These are phyloP conservation scores for Fusarium hostae DNA, from an alignment of 2,329 filamentous ascomycete species.

Conservation along the genomic window DNA sequence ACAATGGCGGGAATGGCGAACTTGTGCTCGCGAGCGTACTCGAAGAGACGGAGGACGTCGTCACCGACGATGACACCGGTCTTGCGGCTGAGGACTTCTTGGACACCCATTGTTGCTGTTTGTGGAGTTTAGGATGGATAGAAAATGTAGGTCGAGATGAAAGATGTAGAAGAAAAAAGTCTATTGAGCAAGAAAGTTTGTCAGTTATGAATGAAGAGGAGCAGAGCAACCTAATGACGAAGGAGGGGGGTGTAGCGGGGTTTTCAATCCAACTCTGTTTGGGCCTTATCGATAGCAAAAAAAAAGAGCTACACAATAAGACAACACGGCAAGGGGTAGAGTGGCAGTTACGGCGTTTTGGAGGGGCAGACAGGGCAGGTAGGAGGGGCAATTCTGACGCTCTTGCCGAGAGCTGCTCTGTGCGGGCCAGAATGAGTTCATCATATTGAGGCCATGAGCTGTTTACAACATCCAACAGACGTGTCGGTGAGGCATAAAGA, in stretches of 20 bases:
- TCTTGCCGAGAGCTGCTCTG: slow-evolving; percentile 34
- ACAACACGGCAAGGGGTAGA: slow-evolving; percentile 28
- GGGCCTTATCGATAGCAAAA: slow-evolving; percentile 42
- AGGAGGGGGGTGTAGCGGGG: slow-evolving; percentile 39
- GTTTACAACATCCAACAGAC: slow-evolving; percentile 38
- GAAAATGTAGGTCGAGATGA: slow-evolving; percentile 33
- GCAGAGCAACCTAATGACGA: slow-evolving; percentile 33
- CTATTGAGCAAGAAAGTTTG: slow-evolving; percentile 40
- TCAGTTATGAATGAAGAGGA: slow-evolving; percentile 39
- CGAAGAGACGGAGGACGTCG: slow-evolving; percentile 75
- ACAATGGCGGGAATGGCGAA: slow-evolving; percentile 88
- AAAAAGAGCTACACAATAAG: slow-evolving; percentile 13
- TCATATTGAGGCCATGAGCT: slow-evolving; percentile 38
- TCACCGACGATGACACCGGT: slow-evolving; percentile 65
- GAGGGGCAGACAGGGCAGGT: slow-evolving; percentile 31
- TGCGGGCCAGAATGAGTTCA: slow-evolving; percentile 41
- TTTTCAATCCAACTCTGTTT: slow-evolving; percentile 38
- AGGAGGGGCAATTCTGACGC: slow-evolving; percentile 28
- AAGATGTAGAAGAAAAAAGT: slow-evolving; percentile 26
- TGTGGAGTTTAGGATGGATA: slow-evolving; percentile 28
- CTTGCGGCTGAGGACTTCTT: slow-evolving; percentile 62
- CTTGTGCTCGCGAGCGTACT: slow-evolving; percentile 86
- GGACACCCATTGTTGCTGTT: slow-evolving; percentile 52
- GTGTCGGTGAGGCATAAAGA: slow-evolving; percentile 41
- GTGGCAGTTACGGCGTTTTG: slow-evolving; percentile 16